Conservation (phyloP, 306 rosid species). For the Ormosia emarginata region DNA sequence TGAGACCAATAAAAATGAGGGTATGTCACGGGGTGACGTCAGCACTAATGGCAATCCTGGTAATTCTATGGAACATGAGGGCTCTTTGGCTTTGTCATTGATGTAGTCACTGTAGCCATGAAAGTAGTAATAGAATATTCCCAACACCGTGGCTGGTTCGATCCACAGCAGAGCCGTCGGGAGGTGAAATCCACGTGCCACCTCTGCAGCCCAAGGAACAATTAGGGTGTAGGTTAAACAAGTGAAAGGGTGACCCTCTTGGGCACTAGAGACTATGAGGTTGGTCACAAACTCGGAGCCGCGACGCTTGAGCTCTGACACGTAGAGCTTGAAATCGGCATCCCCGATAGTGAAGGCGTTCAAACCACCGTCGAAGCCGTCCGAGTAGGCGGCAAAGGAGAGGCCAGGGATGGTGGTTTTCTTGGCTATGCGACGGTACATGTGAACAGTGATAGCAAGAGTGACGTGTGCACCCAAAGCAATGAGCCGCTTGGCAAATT, state of each 20-base stretch:
- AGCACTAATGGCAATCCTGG: constrained; percentile 20
- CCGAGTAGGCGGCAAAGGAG: constrained; percentile 19
- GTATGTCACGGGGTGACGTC: background rate
- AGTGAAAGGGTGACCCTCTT: constrained; percentile 26
- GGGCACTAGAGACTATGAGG: background rate
- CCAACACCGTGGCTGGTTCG: constrained; percentile 31
- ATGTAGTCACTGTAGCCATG: constrained; percentile 15
- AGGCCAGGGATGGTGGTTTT: background rate
- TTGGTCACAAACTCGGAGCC: constrained; percentile 1
- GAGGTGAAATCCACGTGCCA: constrained; percentile 5
- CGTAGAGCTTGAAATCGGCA: background rate
- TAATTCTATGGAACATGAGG: background rate
- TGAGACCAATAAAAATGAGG: background rate
- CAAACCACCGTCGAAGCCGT: constrained; percentile 29
- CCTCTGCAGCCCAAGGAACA: constrained; percentile 34
- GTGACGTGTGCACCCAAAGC: constrained; percentile 25
- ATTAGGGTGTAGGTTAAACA: constrained; percentile 24
- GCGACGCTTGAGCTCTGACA: constrained; percentile 7
- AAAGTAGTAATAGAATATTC: constrained; percentile 29
- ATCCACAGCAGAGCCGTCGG: constrained; percentile 22
- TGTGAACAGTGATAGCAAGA: background rate
- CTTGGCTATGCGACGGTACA: constrained; percentile 8
- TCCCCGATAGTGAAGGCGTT: background rate
- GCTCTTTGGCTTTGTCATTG: background rate
- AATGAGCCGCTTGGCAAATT: constrained; percentile 29